phyloP scores from a whole-genome alignment of 768 basidiomycete species.

The Chalciporus piperatus region DNA sequence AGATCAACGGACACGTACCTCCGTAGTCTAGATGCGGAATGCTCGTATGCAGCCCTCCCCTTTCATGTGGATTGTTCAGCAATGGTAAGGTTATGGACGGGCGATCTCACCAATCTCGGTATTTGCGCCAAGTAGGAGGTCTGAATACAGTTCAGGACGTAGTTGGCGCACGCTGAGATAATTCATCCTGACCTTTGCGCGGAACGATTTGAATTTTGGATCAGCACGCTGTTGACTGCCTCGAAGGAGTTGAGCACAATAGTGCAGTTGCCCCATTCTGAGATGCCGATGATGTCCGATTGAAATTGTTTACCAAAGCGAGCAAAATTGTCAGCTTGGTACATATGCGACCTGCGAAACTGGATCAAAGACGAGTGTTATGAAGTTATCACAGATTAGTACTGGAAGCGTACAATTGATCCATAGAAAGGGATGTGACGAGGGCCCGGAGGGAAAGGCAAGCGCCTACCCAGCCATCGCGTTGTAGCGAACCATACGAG shows the following conservation, averaged over 20 bases:
- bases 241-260: conserved; percentile 7
- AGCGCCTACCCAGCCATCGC: background rate
- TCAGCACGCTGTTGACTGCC: conserved; percentile 1
- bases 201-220: conserved; percentile 2
- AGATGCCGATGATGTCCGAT: conserved; percentile 4
- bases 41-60: conserved; percentile 2
- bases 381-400: no score
- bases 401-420: background rate
- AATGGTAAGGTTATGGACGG: background rate
- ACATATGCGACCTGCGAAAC: conserved; percentile 3
- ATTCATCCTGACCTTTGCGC: background rate
- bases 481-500: background rate
- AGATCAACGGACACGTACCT: background rate
- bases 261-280: conserved; percentile 5
- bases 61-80: background rate
- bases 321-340: conserved; percentile 6
- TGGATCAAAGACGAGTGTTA: background rate
- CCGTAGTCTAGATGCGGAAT: conserved; percentile 7
- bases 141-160: background rate
- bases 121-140: conserved; percentile 3
- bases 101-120: background rate
- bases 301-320: conserved; percentile 2
- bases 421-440: conserved; percentile 1
- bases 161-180: background rate
- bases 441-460: conserved; percentile 6